Percentiles rank a stretch among this genome's conserved stretches.
Evolutionary conservation across 495 filamentous ascomycete species (phyloP).

Genomic region (Penicillium waksmanii): DNA sequence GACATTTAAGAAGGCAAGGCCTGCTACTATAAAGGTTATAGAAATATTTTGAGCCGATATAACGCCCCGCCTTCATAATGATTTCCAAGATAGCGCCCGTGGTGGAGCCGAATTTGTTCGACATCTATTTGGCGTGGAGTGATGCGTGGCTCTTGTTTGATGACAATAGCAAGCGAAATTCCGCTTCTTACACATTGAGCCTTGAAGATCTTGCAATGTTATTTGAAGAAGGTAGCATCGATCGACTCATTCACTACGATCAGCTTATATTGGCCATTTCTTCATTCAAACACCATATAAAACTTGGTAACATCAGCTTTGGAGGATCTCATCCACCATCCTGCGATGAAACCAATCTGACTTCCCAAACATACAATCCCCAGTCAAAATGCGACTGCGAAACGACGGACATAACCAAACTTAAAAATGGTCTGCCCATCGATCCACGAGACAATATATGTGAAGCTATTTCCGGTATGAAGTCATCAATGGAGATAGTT

Average conservation of each 20-base stretch:
- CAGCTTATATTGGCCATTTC: constrained; percentile 6
- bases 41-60: not conserved
- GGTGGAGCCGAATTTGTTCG: constrained; percentile 12
- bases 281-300: constrained; percentile 16
- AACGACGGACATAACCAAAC: not conserved
- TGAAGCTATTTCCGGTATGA: constrained; percentile 7
- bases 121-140: constrained; percentile 22
- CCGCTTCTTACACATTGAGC: not conserved
- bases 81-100: constrained; percentile 10
- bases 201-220: constrained; percentile 11
- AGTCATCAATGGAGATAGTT: constrained; percentile 8
- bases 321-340: constrained; percentile 20
- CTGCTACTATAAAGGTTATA: too few species aligned
- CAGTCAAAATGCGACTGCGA: constrained; percentile 15
- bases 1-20: too few species aligned
- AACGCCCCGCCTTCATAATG: constrained; percentile 10
- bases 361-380: constrained; percentile 25
- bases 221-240: constrained; percentile 13
- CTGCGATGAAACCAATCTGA: constrained; percentile 21
- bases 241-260: constrained; percentile 13
- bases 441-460: not conserved
- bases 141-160: constrained; percentile 16
- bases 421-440: constrained; percentile 3
- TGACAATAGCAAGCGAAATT: not conserved
- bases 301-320: constrained; percentile 11